Base-by-base conservation (phyloP, 2,329 filamentous ascomycete species). In the Fusarium pseudoanthophilum region DNA sequence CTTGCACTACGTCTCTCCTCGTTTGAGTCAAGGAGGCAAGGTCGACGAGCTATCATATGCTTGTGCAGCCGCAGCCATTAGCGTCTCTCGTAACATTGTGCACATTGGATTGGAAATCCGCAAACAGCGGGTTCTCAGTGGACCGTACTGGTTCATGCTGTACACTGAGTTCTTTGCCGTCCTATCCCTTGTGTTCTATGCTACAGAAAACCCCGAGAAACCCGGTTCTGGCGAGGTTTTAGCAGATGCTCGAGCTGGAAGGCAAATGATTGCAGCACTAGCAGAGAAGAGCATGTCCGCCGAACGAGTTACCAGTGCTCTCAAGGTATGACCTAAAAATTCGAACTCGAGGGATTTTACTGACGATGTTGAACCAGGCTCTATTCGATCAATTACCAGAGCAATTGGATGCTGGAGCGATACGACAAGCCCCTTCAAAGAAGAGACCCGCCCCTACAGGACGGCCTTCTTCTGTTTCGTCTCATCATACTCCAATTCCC, bases 211-310 rank as follows among this genome's bases (percentile, higher is more conserved):
- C 72, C 92, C 92, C 2, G 90, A 93, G 68, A 94, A 92, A 77
- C 84, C 88, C 8, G 92, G 92, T 3, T 91, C 92, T 11, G 88
- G 92, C 58, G 95, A 97, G 70, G 92, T 98, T 28, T 85, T 98
- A 67, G 92, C 92, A 60, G 95, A 98, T 82, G 95, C 95, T 1
- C 88, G 91, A 69, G 92, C 94, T 71, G 96, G 95, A 24, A 93
- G 93, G 78, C 92, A 95, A 72, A 93, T 95, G 71, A 89, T 98
- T 68, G 90, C 91, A 57, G 91, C 90, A 21, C 87, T 98, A 65
- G 92, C 95, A 6, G 91, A 93, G 77, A 92, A 92, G 77, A 98
- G 95, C 79, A 88, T 97, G 86, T 95, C 95, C 40, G 96, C 96
- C 7, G 94, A 98, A 79, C 88, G 94, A 69, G 96, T 97, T 78